Base-by-base conservation (phyloP, 192 early-diverging fungal species). In the Coemansia sp. region DNA sequence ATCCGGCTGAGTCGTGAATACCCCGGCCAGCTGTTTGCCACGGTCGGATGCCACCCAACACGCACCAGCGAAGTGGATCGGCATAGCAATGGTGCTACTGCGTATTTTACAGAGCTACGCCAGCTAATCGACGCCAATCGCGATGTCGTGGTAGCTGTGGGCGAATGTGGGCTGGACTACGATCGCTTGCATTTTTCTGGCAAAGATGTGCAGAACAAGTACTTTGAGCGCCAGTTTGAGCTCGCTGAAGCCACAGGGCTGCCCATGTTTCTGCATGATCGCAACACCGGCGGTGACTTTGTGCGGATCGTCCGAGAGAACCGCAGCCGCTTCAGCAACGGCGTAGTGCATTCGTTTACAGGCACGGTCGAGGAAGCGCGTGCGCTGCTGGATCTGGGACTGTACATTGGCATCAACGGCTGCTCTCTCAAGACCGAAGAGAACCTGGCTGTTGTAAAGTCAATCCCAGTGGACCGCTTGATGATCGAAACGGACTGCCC, bases 401-500 rank as follows among this genome's bases (percentile, higher is more conserved):
- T 96, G 16, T 90, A 86, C 67, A 90, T 98, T 68, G 94, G 96
- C n/a, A 82, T 98, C 63, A 98, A 95, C 60, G 96, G 96, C 0
- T 98, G 96, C 68, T 94, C 91, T 11, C 61, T 95, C 18, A 95
- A 95, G 68, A 93, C 92, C 2, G 75, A 85, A 38, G 92, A 92
- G 33, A 95, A 93, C 59, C 47, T 97, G 10, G 79, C 84, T 3
- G 87, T 89, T 0, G 84, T 86, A 2, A 79, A 68, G 37, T 55
- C 61, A 23, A 85, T 97, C 33, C 94, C 96, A 9, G 36, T 84
- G 44, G 88, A 96, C 37, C 72, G 78, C 23, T 57, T 98, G 20
- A 86, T 97, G 90, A 64, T 98, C 53, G 96, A 97, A 65, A 97
- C 96, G 4, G 92, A 94, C 80, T 89, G 85, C 8, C 94, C 94